Evolutionary conservation across 352 stramenopile species (phyloP), one percentile per base, ranked within the genome.

Genomic region (Globisporangium emineosum): DNA sequence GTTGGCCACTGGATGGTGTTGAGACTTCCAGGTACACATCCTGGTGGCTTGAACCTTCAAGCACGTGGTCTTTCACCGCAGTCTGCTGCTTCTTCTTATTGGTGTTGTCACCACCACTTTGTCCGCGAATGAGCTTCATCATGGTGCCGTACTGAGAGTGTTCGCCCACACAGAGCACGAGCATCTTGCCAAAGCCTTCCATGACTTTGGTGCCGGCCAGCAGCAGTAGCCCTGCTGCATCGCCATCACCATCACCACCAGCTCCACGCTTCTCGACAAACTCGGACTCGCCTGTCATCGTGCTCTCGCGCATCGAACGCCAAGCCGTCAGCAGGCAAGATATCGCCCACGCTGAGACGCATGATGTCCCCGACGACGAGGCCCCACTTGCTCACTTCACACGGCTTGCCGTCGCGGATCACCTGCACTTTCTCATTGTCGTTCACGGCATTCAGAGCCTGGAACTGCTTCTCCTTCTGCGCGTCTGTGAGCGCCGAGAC

Each of bases 141-240:
- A 93, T 91, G 62, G 96, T 93, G 8, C 87, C 81, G 40, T 89
- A 87, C 71, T 97, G 86, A 8, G 77, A 91, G 62, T 96, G 72
- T 29, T 84, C 80, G n/a, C 92, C 91, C 15, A 98, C 91, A 15
- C 83, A 87, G 23, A 93, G 78, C 49, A 94, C 88, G 35, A 98
- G 63, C 76, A 97, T 96, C 47, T 79, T 72, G 30, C 77, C 87
- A 9, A 77, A 77, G 15, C 92, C 94, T 57, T 89, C 79, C 62
- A 88, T 90, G 6, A 95, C 79, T 21, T 88, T 93, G 59, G 89
- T 97, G 12, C 90, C 91, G 21, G 83, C 60, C 2, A 65, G 91
- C 35, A 98, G 72, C 23, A 98, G 72, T n/a, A 98, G 61, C 57
- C 96, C 53, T 3, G 42, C 42, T 7, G 43, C 55, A 17, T 67